Evolutionary conservation across 345 rosid genomes (phyloP), one percentile per base, ranked within the genome.

Genomic region (Dipteronia sinensis): DNA sequence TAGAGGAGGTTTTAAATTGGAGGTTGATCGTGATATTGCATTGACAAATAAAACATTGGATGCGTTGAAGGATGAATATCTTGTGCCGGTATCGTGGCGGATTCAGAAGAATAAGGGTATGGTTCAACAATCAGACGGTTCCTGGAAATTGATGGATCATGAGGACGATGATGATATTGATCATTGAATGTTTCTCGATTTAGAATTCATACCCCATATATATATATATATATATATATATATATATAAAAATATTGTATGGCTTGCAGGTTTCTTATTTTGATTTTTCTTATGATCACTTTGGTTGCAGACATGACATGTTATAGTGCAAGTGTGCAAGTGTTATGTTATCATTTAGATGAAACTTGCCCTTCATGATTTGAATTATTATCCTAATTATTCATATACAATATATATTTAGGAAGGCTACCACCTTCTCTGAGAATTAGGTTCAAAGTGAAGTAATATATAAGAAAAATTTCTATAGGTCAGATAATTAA

Each of bases 91-190:
- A 16, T 58, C 84, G 0, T 94, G 98, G 97, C 44, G 91, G 70
- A 69, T 82, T 71, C 86, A 68, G 10, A 81, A 76, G 82, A 91
- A 93, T 27, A 93, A 89, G 77, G 97, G 97, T 19, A 88, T 91
- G 95, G 92, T 88, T 59, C 96, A 91, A 67, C 88, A 82, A 67
- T 77, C 47, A 0, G 94, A 94, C 76, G 98, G 96, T 0, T 90
- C 92, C 59, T 94, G 97, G 98, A 86, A 82, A 78, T 81, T 91
- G 80, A 80, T 88, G 86, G 98, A 92, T 73, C 91, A 85, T 73
- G 91, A 92, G 71, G 79, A 76, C 6, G 77, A 72, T 44, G 77
- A 73, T 85, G 64, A 59, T 76, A 6, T 71, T 25, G 71, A 77
- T 55, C 66, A 63, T 12, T 85, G 77, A 79, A 49, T 62, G 19